These are phyloP conservation scores for Vicia sativa DNA, from an alignment of 306 rosid species.

Conservation along the genomic window DNA sequence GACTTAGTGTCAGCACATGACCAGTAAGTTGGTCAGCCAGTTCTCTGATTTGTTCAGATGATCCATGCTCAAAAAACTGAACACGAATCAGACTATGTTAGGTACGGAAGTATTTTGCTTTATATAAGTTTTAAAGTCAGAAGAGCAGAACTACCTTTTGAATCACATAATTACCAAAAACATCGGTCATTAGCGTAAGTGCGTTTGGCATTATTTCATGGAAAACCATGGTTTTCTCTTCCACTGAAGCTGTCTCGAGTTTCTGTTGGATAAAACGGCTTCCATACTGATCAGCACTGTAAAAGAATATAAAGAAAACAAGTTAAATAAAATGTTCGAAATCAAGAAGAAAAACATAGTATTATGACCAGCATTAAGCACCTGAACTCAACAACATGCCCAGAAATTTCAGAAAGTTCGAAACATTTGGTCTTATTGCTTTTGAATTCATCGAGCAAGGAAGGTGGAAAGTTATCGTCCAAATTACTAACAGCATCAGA, in stretches of 20 bases:
- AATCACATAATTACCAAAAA: conserved; percentile 93
- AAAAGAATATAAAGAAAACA: conserved; percentile 1
- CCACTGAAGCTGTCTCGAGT: conserved; percentile 84
- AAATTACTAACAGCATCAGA: conserved; percentile 61
- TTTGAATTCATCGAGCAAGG: conserved; percentile 88
- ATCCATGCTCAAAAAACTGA: conserved; percentile 97
- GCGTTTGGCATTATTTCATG: conserved; percentile 96
- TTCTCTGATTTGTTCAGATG: conserved; percentile 76
- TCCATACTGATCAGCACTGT: conserved; percentile 94
- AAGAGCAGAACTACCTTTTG: conserved; percentile 69
- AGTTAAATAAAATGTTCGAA: conserved; percentile 31
- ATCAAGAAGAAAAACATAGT: conserved; percentile 29
- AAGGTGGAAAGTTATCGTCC: conserved; percentile 71
- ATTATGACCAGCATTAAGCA: conserved; percentile 36
- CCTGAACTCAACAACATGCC: conserved; percentile 82
- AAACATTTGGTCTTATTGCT: conserved; percentile 83
- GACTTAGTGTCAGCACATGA: conserved; percentile 87
- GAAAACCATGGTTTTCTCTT: conserved; percentile 90
- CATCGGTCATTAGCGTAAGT: conserved; percentile 90
- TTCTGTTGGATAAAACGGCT: conserved; percentile 97
- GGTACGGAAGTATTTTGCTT: no score
- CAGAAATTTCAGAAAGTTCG: conserved; percentile 82
- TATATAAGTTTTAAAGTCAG: conserved; percentile 4
- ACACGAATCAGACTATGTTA: conserved; percentile 45
- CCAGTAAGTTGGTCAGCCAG: conserved; percentile 83